Evolutionary conservation across 1,139 yeast species (phyloP).

Genomic region (Pichia sp.): DNA sequence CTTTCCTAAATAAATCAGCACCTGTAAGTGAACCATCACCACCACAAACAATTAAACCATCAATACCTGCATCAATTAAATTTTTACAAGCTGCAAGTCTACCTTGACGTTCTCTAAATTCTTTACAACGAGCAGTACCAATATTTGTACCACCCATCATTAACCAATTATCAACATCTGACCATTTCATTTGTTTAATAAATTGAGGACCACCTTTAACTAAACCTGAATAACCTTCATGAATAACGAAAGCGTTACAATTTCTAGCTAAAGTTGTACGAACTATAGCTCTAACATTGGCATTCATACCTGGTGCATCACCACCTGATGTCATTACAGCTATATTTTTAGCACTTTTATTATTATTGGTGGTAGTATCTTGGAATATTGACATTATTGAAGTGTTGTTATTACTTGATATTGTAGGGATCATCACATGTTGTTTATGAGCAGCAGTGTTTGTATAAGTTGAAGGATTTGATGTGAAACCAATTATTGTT

Average conservation of each 20-base stretch:
- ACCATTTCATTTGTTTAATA: slow-evolving; percentile 65
- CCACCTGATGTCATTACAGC: slow-evolving; percentile 88
- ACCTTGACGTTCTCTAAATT: slow-evolving; percentile 61
- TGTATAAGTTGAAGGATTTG: slow-evolving; percentile 46
- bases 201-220: slow-evolving; percentile 57
- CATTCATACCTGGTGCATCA: slow-evolving; percentile 84
- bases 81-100: slow-evolving; percentile 61
- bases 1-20: slow-evolving; percentile 69
- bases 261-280: slow-evolving; percentile 65
- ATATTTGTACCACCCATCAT: slow-evolving; percentile 74
- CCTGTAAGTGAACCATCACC: slow-evolving; percentile 85
- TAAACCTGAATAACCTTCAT: slow-evolving; percentile 74
- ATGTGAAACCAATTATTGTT: slow-evolving; percentile 52
- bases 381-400: background rate
- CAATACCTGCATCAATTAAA: slow-evolving; percentile 65
- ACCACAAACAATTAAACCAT: slow-evolving; percentile 75
- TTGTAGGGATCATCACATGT: background rate
- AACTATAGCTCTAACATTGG: slow-evolving; percentile 73
- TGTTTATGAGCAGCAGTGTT: background rate
- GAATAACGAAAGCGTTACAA: slow-evolving; percentile 65
- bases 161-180: slow-evolving; percentile 68
- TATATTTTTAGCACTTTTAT: slow-evolving; percentile 36
- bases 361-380: background rate
- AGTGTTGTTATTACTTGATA: no score
- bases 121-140: slow-evolving; percentile 73